Conservation (phyloP, 2,329 filamentous ascomycete genomes). For the Blumeriella jaapii region DNA sequence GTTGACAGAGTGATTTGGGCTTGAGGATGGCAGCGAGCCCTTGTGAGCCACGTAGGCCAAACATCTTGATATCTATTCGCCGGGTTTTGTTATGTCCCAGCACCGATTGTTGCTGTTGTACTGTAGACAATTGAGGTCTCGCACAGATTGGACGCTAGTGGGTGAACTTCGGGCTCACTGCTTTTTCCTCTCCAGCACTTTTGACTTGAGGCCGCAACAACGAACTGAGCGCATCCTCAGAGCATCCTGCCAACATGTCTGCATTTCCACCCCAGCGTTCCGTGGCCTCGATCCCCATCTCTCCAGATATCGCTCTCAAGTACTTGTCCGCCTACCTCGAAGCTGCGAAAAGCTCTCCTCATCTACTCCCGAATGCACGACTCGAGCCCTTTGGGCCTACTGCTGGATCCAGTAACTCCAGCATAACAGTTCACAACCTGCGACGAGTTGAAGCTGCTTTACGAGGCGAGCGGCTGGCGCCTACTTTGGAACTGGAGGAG, state of each 20-base stretch:
- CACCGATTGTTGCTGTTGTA: too few species aligned
- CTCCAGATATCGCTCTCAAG: conserved; percentile 22
- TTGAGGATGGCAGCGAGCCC: conserved; percentile 14
- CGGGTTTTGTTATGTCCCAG: too few species aligned
- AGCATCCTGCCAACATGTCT: conserved; percentile 17
- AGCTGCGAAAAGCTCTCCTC: conserved; percentile 16
- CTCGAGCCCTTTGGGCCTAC: conserved; percentile 25
- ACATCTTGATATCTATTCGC: conserved; percentile 15
- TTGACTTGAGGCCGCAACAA: neutral
- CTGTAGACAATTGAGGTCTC: conserved; percentile 4
- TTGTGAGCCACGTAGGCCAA: conserved; percentile 22
- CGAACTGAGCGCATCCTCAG: neutral
- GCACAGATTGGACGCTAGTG: conserved; percentile 16
- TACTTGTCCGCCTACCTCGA: conserved; percentile 24
- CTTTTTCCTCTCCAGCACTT: too few species aligned
- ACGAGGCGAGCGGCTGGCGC: conserved; percentile 36
- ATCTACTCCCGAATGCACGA: conserved; percentile 27
- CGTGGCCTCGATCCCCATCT: conserved; percentile 19
- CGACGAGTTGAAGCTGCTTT: conserved; percentile 40
- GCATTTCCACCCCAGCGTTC: conserved; percentile 25
- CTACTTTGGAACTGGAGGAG: conserved; percentile 30
- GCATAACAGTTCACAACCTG: conserved; percentile 40
- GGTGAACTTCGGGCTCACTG: too few species aligned
- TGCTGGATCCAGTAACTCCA: conserved; percentile 19
- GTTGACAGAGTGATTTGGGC: conserved; percentile 7